These are phyloP conservation scores for Suillus variegatus DNA, from an alignment of 768 basidiomycete species.

Conservation along the genomic window DNA sequence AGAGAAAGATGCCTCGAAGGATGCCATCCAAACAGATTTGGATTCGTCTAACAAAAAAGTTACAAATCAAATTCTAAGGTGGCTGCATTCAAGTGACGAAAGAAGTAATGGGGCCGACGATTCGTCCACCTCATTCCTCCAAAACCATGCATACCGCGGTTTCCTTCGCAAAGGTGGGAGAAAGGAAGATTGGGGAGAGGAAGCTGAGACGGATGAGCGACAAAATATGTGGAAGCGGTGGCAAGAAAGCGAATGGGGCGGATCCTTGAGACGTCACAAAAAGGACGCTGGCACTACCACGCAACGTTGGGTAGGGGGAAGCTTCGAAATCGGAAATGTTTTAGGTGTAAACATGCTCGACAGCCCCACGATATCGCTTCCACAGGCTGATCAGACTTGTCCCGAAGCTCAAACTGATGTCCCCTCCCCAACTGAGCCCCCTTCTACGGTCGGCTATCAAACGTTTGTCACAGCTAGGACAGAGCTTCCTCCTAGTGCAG, in stretches of 20 bases:
- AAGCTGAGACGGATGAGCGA: conserved; percentile 47
- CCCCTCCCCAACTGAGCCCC: neutral
- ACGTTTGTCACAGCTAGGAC: neutral
- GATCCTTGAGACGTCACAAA: conserved; percentile 38
- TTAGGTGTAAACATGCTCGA: conserved; percentile 66
- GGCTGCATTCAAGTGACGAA: conserved; percentile 19
- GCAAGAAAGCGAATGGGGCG: conserved; percentile 69
- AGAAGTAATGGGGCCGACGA: conserved; percentile 37
- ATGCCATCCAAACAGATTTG: conserved; percentile 44
- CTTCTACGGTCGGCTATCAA: conserved; percentile 10
- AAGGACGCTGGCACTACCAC: conserved; percentile 29
- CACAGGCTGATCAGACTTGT: neutral
- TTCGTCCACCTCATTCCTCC: conserved; percentile 44
- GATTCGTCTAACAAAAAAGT: conserved; percentile 24
- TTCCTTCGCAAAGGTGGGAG: conserved; percentile 67
- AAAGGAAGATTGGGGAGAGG: conserved; percentile 66
- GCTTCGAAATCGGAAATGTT: conserved; percentile 78
- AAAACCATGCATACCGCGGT: conserved; percentile 61
- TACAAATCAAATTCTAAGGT: conserved; percentile 27
- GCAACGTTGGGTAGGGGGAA: conserved; percentile 66
- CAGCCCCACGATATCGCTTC: conserved; percentile 1
- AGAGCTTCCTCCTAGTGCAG: neutral
- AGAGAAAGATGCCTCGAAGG: conserved; percentile 53
- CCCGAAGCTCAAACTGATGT: conserved; percentile 2
- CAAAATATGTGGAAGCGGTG: conserved; percentile 63